Base-by-base conservation (phyloP, 163 green algal genomes). In the Botryococcus braunii region DNA sequence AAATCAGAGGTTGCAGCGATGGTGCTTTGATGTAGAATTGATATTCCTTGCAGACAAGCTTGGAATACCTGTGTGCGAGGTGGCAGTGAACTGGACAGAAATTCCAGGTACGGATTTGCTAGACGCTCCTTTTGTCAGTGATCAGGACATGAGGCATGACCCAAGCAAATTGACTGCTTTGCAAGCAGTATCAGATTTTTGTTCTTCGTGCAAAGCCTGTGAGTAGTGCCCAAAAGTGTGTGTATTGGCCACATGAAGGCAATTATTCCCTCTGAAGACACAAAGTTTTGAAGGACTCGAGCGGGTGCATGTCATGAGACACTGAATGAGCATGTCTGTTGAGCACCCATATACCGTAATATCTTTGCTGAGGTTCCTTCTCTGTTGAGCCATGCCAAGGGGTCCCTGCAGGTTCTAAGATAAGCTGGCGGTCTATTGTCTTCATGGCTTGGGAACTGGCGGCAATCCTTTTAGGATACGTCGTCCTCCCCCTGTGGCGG, bases 1-100 rank as follows among this genome's bases (percentile, higher is more conserved):
- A 66, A 97, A 97, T 65, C 88, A 96, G 79, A 82, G 91, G 29
- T 82, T 97, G 65, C 85, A 95, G 77, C 80, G 92, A 23, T 98
- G 92, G 92, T 95, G 88, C 77, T 97, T 97, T 79, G 93, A 98
- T 71, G 93, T 98, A 35, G 93, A 98, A 82, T 80, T 97, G 34
- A 68, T 97, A 0, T 87, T 86, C 60, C 66, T 98, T 60, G 89
- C 91, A 1, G 71, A 91, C 39, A 49, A 70, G 61, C 74, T 95
- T 56, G 39, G 60, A 49, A 69, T 86, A 0, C 87, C 89, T n/a
- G 77, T 96, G 36, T 62, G 37, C 17, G 87, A 93, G 71, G 82
- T 89, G 41, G 50, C 72, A 29, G 81, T 97, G 0, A 82, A 84
- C n/a, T 97, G 91, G 91, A 92, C 85, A 4, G 91, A 97, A 70